phyloP scores from a whole-genome alignment of 2,329 filamentous ascomycete genomes.

The Hymenoscyphus linearis region DNA sequence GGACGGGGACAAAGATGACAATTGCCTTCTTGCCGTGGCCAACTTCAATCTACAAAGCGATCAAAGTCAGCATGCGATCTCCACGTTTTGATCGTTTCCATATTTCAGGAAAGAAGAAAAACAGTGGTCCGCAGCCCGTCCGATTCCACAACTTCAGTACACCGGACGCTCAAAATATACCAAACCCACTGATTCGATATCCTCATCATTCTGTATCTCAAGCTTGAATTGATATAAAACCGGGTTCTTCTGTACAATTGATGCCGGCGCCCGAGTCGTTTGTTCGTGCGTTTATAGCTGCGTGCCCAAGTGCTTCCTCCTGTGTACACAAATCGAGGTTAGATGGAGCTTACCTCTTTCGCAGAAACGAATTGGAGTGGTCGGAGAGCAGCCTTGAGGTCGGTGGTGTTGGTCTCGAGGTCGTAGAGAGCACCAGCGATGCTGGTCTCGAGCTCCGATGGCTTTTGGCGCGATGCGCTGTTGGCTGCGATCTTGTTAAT shows the following conservation, averaged over 20 bases:
- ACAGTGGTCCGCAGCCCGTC: conserved; percentile 69
- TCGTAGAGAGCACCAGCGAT: conserved; percentile 97
- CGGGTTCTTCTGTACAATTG: conserved; percentile 15
- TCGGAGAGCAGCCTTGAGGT: conserved; percentile 92
- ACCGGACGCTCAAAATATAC: conserved; percentile 25
- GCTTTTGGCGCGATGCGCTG: conserved; percentile 93
- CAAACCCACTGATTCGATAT: conserved; percentile 13
- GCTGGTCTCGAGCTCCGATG: conserved; percentile 94
- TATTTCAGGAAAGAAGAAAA: conserved; percentile 15
- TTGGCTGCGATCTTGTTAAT: conserved; percentile 98
- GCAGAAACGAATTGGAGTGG: conserved; percentile 98
- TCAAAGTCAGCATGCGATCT: conserved; percentile 71
- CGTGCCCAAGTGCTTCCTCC: conserved; percentile 13
- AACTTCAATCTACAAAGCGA: conserved; percentile 89
- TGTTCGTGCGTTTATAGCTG: conserved; percentile 16
- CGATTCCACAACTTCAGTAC: conserved; percentile 48
- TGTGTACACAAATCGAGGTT: conserved; percentile 23
- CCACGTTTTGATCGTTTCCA: conserved; percentile 39
- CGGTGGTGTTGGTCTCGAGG: conserved; percentile 98
- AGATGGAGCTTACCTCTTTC: conserved; percentile 79
- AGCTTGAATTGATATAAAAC: conserved; percentile 21
- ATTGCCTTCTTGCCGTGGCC: conserved; percentile 99
- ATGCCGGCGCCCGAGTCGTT: conserved; percentile 24
- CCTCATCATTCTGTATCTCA: conserved; percentile 22
- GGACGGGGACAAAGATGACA: conserved; percentile 99